Percentiles rank a stretch among this genome's conserved stretches.
Evolutionary conservation across 768 basidiomycete genomes (phyloP).

Genomic region (Melanogaster broomeanus): DNA sequence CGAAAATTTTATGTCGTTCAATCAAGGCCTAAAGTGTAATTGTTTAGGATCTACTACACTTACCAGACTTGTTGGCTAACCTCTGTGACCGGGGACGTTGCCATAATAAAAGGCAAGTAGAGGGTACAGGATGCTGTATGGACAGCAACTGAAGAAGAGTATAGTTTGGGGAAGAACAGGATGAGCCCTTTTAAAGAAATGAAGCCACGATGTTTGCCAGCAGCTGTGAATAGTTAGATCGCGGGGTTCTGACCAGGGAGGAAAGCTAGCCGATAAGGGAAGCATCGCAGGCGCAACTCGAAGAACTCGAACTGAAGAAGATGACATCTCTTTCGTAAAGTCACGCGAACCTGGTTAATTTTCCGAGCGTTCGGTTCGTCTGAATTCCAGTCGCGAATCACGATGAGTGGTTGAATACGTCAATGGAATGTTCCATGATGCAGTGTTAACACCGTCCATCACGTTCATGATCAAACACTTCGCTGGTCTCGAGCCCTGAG

Average conservation of each 20-base stretch:
- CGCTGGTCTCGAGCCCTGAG: conserved; percentile 26
- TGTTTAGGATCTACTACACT: conserved; percentile 28
- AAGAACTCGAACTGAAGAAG: conserved; percentile 24
- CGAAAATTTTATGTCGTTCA: conserved; percentile 17
- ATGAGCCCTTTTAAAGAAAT: conserved; percentile 38
- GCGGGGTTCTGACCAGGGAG: conserved; percentile 54
- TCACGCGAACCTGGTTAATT: conserved; percentile 29
- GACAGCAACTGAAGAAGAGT: conserved; percentile 42
- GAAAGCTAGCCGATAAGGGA: conserved; percentile 42
- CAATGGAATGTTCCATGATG: conserved; percentile 36
- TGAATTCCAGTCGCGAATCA: conserved; percentile 30
- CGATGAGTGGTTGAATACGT: conserved; percentile 29
- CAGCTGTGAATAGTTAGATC: conserved; percentile 52
- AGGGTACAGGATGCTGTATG: conserved; percentile 28
- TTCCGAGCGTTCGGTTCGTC: conserved; percentile 21
- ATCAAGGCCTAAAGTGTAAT: conserved; percentile 15
- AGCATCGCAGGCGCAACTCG: conserved; percentile 13
- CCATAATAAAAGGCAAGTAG: conserved; percentile 41
- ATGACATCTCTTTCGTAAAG: conserved; percentile 22
- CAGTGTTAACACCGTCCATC: conserved; percentile 32
- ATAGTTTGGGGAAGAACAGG: conserved; percentile 17
- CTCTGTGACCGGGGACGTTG: conserved; percentile 61
- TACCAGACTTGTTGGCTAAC: conserved; percentile 67
- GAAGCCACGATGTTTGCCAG: conserved; percentile 28
- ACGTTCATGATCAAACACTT: too few species aligned